Evolutionary conservation across 1,139 yeast genomes (phyloP).

Genomic region (Debaryomycetaceae sp.): DNA sequence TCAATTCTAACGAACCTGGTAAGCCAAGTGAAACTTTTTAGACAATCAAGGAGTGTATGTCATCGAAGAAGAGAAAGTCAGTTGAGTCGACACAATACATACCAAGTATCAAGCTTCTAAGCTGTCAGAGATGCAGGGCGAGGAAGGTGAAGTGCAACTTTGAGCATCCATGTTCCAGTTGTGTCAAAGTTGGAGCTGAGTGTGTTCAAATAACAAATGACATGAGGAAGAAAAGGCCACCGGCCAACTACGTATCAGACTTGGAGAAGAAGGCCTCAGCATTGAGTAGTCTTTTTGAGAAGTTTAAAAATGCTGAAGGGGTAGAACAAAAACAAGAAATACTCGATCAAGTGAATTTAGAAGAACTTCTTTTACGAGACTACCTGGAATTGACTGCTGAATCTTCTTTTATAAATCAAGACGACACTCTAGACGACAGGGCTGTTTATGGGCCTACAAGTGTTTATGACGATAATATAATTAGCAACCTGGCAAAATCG

Average conservation of each 20-base stretch:
- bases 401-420: neutral
- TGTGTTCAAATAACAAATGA: constrained; percentile 52
- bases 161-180: constrained; percentile 48
- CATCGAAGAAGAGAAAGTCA: constrained; percentile 4
- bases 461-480: constrained; percentile 38
- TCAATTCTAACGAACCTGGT: neutral
- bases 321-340: constrained; percentile 19
- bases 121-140: constrained; percentile 50
- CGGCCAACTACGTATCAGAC: constrained; percentile 44
- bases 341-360: constrained; percentile 18
- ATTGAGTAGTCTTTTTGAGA: constrained; percentile 22
- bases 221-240: constrained; percentile 51
- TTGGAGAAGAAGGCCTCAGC: constrained; percentile 28
- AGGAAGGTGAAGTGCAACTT: constrained; percentile 54
- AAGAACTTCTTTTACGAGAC: constrained; percentile 9
- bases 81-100: neutral
- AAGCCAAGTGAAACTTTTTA: neutral
- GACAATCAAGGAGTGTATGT: neutral
- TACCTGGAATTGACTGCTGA: constrained; percentile 2
- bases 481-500: constrained; percentile 17
- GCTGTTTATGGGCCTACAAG: constrained; percentile 52
- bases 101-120: constrained; percentile 11
- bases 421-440: constrained; percentile 13
- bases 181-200: constrained; percentile 41
- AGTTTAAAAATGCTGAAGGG: constrained; percentile 17